Evolutionary conservation across 208 protist species (phyloP), one percentile per base, ranked within the genome.

Genomic region (Trypanosoma lewisi): DNA sequence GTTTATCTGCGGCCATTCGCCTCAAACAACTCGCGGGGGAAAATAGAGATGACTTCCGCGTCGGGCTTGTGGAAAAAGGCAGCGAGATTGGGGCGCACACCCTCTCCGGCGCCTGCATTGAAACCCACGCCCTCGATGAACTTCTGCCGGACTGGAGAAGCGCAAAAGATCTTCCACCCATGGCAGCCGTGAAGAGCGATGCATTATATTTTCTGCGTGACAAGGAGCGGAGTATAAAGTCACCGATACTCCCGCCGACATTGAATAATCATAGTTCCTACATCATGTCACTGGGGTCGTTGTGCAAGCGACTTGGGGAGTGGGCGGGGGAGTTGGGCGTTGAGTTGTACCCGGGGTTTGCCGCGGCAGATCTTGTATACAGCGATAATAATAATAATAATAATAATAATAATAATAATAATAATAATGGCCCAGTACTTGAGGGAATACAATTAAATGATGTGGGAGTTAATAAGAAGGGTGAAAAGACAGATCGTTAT

Each of bases 61-160:
- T 99, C 0, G 91, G 83, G 39, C 67, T 99, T 4, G 67, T 99
- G 7, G 97, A 99, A 59, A 99, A 99, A 73, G 97, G 87, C 8
- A 92, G 90, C 39, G 96, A 98, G 70, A 80, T 95, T 58, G 96
- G 97, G 57, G 87, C 91, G 9, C 98, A 99, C 82, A 99, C 94
- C 1, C 74, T 99, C 27, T 98, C 96, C 19, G 98, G 98, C 50
- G 96, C 97, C 55, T 98, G 98, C 30, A 63, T 99, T n/a, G 96
- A 99, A 70, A 85, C 97, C 28, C 80, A 74, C 33, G 83, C 96
- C 9, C 73, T 99, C 1, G 81, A 98, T 53, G 98, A 99, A 74
- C 72, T 99, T 8, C 77, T 99, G 7, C 98, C 98, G 2, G 89
- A 98, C 56, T 99, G 97, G 96, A 77, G 77, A 30, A 82, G 92